A percentile compares a stretch with the other conserved stretches of the same genome.
Conservation (phyloP, 768 basidiomycete species). For the Candolleomyces efflorescens region DNA sequence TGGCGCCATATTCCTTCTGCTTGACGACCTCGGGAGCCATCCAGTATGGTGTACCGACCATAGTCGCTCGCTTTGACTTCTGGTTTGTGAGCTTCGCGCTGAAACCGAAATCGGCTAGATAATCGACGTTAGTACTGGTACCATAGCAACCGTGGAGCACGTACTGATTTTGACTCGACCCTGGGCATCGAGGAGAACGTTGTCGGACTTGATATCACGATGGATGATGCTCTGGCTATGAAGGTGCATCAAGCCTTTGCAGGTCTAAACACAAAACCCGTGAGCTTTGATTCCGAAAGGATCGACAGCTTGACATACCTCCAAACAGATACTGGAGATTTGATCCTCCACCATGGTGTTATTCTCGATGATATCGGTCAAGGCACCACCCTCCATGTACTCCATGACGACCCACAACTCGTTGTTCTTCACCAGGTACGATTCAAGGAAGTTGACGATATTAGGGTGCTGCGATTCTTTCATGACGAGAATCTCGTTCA, state of each 20-base stretch:
- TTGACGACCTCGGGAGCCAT: slow-evolving; percentile 99
- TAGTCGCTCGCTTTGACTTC: slow-evolving; percentile 96
- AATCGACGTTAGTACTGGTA: slow-evolving; percentile 5
- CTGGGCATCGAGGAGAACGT: slow-evolving; percentile 87
- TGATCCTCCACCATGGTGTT: slow-evolving; percentile 94
- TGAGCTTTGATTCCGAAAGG: neutral
- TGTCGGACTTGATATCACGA: slow-evolving; percentile 96
- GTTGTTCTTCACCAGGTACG: slow-evolving; percentile 81
- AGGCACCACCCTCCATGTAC: slow-evolving; percentile 96
- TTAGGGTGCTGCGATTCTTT: slow-evolving; percentile 97
- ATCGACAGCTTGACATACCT: slow-evolving; percentile 50
- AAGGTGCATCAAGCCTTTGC: slow-evolving; percentile 89
- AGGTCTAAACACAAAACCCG: slow-evolving; percentile 54
- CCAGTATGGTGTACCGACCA: slow-evolving; percentile 98
- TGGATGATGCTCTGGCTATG: slow-evolving; percentile 95
- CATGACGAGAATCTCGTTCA: slow-evolving; percentile 98
- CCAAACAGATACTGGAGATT: slow-evolving; percentile 85
- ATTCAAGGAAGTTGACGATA: slow-evolving; percentile 93
- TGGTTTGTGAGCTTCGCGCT: slow-evolving; percentile 95
- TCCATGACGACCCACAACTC: slow-evolving; percentile 99
- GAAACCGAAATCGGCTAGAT: slow-evolving; percentile 90
- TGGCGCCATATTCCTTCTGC: slow-evolving; percentile 95
- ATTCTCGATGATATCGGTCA: slow-evolving; percentile 97
- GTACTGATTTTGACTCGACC: slow-evolving; percentile 97
- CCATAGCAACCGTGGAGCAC: slow-evolving; percentile 25